phyloP scores from a whole-genome alignment of 1,284 basidiomycete species.

The Naganishia cerealis region DNA sequence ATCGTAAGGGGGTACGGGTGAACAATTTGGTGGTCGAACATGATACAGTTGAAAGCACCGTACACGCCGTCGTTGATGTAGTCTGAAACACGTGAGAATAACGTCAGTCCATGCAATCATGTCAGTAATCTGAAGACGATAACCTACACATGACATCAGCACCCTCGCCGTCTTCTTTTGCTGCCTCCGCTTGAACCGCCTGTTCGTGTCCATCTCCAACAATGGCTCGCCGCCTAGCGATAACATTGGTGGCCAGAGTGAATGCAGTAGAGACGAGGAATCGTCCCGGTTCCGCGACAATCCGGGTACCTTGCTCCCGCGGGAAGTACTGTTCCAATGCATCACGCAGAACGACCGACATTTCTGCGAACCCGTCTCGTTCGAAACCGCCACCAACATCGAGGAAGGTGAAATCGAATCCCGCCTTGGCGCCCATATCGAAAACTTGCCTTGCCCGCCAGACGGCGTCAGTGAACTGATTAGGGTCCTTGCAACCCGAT shows the following conservation, averaged over 20 bases:
- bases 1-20: constrained; percentile 74
- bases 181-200: constrained; percentile 36
- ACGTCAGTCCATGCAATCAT: constrained; percentile 19
- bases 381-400: constrained; percentile 97
- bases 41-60: constrained; percentile 95
- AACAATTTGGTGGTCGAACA: constrained; percentile 88
- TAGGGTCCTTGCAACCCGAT: constrained; percentile 90
- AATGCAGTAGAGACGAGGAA: constrained; percentile 94
- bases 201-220: constrained; percentile 27
- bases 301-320: constrained; percentile 66
- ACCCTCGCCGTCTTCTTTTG: constrained; percentile 51
- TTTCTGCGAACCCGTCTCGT: constrained; percentile 79
- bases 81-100: constrained; percentile 58
- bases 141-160: constrained; percentile 57
- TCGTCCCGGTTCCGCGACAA: constrained; percentile 95
- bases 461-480: constrained; percentile 86
- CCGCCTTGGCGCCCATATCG: constrained; percentile 78
- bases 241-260: constrained; percentile 88
- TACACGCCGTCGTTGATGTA: constrained; percentile 99
- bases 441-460: constrained; percentile 79
- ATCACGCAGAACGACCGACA: constrained; percentile 69
- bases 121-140: no score
- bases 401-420: constrained; percentile 79
- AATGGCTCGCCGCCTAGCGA: constrained; percentile 71
- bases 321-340: constrained; percentile 84